A percentile compares a stretch with the other conserved stretches of the same genome.
Conservation (phyloP, 2,329 filamentous ascomycete species). For the Cladobotryum protrusum region DNA sequence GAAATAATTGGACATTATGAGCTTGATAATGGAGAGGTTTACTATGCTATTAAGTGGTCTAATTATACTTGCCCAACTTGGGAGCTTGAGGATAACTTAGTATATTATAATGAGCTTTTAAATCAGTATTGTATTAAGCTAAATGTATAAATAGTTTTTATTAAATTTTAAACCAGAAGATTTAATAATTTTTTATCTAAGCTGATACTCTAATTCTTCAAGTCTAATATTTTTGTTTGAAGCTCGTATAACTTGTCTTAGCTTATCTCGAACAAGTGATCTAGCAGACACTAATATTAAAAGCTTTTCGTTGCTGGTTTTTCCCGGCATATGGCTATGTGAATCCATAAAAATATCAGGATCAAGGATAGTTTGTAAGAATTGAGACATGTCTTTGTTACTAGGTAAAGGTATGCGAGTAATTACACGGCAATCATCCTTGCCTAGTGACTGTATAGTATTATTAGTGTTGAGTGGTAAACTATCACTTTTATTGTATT, state of each 20-base stretch:
- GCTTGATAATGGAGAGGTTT: neutral
- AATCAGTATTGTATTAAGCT: neutral
- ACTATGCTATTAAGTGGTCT: neutral
- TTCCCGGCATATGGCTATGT: neutral
- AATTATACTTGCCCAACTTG: neutral
- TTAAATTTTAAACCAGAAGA: no score
- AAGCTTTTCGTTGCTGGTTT: neutral
- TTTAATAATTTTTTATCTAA: neutral
- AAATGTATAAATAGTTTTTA: neutral
- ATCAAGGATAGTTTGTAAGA: neutral
- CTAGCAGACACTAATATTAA: neutral
- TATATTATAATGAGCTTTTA: neutral
- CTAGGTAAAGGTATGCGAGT: neutral
- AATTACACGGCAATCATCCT: neutral
- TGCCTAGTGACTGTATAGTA: neutral
- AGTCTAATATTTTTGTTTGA: neutral
- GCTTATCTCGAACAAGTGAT: neutral
- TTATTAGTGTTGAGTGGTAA: neutral
- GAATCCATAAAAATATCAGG: no score
- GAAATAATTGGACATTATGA: neutral
- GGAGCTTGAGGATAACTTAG: neutral
- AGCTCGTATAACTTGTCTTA: neutral
- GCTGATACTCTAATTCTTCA: neutral
- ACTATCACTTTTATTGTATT: no score
- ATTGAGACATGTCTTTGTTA: neutral